These are phyloP conservation scores for Trichophyton benhamiae DNA, from an alignment of 2,329 filamentous ascomycete genomes.

Conservation along the genomic window DNA sequence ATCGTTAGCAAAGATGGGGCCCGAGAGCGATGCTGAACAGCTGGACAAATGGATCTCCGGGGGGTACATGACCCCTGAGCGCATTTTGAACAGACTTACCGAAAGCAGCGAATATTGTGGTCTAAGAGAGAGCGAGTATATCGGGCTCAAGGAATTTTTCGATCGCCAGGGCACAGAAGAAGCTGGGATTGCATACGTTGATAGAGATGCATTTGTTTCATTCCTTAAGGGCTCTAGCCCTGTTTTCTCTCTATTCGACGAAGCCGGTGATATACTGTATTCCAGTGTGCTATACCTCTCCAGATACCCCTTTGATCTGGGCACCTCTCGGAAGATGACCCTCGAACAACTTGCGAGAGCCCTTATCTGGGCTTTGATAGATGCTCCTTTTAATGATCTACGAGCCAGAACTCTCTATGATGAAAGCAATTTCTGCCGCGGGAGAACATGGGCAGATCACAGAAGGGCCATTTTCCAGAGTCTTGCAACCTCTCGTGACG, in stretches of 20 bases:
- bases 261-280: background rate
- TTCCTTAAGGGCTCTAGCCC: background rate
- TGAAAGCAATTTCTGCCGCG: background rate
- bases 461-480: background rate
- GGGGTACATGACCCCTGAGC: background rate
- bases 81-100: background rate
- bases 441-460: background rate
- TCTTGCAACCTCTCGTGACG: background rate
- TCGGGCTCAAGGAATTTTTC: background rate
- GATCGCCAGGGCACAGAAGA: background rate
- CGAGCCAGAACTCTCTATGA: background rate
- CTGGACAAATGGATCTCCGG: background rate
- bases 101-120: background rate
- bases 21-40: background rate
- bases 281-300: background rate
- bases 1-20: background rate
- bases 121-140: background rate
- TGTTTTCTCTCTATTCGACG: background rate
- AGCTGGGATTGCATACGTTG: background rate
- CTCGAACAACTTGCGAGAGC: background rate
- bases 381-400: background rate
- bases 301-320: background rate
- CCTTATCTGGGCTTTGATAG: background rate
- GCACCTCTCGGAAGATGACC: background rate
- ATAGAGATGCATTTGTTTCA: background rate